Evolutionary conservation across 768 basidiomycete genomes (phyloP).

Genomic region (Xerocomellus intermedius): DNA sequence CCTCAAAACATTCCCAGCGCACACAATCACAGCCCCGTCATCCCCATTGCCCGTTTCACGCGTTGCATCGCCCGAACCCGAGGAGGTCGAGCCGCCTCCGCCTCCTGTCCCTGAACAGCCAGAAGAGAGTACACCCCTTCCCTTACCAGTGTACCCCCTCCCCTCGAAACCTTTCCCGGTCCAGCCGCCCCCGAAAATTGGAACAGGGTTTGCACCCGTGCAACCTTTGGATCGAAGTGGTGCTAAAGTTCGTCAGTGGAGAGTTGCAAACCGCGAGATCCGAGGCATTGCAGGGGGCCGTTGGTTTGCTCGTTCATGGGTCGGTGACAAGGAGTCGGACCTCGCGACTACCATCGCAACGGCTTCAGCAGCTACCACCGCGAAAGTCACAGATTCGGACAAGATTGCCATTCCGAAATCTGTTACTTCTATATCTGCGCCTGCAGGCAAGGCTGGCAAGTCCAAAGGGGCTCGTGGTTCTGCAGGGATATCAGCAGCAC

Average conservation of each 20-base stretch:
- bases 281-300: constrained; percentile 81
- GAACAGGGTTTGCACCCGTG: constrained; percentile 65
- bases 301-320: constrained; percentile 80
- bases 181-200: constrained; percentile 74
- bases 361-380: constrained; percentile 24
- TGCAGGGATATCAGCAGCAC: constrained; percentile 48
- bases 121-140: constrained; percentile 50
- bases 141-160: constrained; percentile 68
- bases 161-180: constrained; percentile 84
- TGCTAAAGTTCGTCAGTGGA: constrained; percentile 69
- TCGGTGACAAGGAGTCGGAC: constrained; percentile 79
- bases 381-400: constrained; percentile 30
- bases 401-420: constrained; percentile 36
- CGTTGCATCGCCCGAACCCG: constrained; percentile 50
- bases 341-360: constrained; percentile 42
- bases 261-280: constrained; percentile 71
- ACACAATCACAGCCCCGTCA: constrained; percentile 69
- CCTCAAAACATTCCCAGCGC: constrained; percentile 38
- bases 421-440: constrained; percentile 47
- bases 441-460: constrained; percentile 43
- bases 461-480: constrained; percentile 36
- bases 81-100: constrained; percentile 30
- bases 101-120: constrained; percentile 33
- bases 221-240: constrained; percentile 64
- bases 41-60: constrained; percentile 51